Evolutionary conservation across 306 rosid genomes (phyloP).

Genomic region (Trifolium fragiferum): DNA sequence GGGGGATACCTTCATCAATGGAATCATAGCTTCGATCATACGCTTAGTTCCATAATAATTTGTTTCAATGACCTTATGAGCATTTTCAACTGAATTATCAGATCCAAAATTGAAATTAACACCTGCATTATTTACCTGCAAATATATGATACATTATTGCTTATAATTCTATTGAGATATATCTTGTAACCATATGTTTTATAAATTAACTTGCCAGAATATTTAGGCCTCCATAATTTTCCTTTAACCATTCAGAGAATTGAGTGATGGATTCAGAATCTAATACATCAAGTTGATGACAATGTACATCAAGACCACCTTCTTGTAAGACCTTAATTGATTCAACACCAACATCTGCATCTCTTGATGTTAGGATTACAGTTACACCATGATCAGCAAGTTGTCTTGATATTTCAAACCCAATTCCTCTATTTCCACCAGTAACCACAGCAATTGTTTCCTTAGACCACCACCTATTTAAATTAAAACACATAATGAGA

Average conservation of each 20-base stretch:
- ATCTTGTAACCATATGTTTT: neutral
- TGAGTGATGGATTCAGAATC: constrained; percentile 64
- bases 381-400: constrained; percentile 84
- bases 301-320: constrained; percentile 75
- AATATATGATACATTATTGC: neutral
- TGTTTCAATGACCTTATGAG: constrained; percentile 67
- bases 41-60: constrained; percentile 78
- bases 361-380: constrained; percentile 83
- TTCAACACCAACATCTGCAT: constrained; percentile 74
- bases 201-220: constrained; percentile 63
- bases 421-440: constrained; percentile 93
- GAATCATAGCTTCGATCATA: constrained; percentile 82
- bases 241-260: constrained; percentile 68
- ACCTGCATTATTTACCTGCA: constrained; percentile 89
- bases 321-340: constrained; percentile 85
- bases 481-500: neutral
- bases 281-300: constrained; percentile 76
- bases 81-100: constrained; percentile 75
- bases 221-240: constrained; percentile 82
- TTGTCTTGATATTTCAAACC: constrained; percentile 82
- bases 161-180: neutral
- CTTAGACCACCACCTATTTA: constrained; percentile 94
- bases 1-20: constrained; percentile 76
- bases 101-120: constrained; percentile 85
- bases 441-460: constrained; percentile 88